Evolutionary conservation across 768 basidiomycete genomes (phyloP).

Genomic region (Sistotremastrum niveocremeum): DNA sequence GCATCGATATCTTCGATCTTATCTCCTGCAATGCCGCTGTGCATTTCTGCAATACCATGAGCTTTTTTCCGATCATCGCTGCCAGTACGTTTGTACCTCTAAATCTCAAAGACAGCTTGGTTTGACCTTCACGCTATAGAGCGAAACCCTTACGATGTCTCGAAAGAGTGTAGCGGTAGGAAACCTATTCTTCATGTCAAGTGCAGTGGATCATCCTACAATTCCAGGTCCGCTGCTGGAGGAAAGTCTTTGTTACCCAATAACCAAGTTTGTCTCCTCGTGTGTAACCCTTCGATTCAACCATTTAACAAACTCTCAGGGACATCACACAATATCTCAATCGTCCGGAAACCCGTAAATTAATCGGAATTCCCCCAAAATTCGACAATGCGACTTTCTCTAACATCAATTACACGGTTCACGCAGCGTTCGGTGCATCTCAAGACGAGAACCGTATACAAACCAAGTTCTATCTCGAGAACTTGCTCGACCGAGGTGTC

Average conservation of each 20-base stretch:
- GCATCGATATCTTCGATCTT: conserved; percentile 20
- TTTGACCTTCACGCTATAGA: too few species aligned
- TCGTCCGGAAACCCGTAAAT: conserved; percentile 17
- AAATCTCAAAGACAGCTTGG: background rate
- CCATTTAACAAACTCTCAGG: background rate
- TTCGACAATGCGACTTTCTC: conserved; percentile 31
- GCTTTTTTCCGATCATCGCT: conserved; percentile 14
- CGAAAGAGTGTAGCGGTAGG: too few species aligned
- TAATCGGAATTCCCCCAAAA: conserved; percentile 6
- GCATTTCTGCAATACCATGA: conserved; percentile 15
- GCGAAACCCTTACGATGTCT: too few species aligned
- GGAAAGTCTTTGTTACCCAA: conserved; percentile 45
- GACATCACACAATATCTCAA: conserved; percentile 23
- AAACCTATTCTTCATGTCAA: too few species aligned
- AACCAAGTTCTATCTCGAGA: conserved; percentile 41
- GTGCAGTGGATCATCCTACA: too few species aligned
- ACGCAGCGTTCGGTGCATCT: conserved; percentile 34
- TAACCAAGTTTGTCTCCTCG: conserved; percentile 24
- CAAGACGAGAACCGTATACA: conserved; percentile 47
- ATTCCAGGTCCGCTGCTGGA: conserved; percentile 25
- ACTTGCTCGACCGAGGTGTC: conserved; percentile 1
- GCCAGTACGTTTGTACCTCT: conserved; percentile 19
- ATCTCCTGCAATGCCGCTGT: conserved; percentile 20
- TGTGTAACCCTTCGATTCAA: background rate
- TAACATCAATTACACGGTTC: conserved; percentile 40